Conservation (phyloP, 2,329 filamentous ascomycete genomes). For the Coleophoma eucalyptorum region DNA sequence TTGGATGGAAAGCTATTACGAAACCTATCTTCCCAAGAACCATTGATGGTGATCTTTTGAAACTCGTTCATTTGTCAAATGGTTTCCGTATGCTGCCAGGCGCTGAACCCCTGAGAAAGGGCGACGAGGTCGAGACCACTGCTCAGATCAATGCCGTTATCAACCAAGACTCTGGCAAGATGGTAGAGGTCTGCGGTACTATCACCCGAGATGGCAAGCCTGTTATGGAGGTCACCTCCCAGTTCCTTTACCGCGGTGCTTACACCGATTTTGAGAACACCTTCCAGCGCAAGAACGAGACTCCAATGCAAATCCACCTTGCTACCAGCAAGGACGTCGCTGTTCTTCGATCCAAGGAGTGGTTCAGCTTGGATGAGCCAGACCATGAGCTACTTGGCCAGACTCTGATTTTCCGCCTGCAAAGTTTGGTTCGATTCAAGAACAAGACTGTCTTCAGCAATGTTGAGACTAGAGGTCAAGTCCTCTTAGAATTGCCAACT, state of each 20-base stretch:
- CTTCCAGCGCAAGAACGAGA: slow-evolving; percentile 96
- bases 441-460: slow-evolving; percentile 88
- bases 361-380: slow-evolving; percentile 85
- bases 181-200: slow-evolving; percentile 99
- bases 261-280: slow-evolving; percentile 97
- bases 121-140: slow-evolving; percentile 86
- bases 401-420: slow-evolving; percentile 92
- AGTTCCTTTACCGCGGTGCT: slow-evolving; percentile 91
- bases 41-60: slow-evolving; percentile 93
- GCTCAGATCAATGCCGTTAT: slow-evolving; percentile 96
- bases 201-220: slow-evolving; percentile 78
- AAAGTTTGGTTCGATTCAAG: slow-evolving; percentile 90
- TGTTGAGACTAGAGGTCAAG: slow-evolving; percentile 88
- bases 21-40: slow-evolving; percentile 97
- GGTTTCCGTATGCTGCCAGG: slow-evolving; percentile 98
- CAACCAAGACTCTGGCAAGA: slow-evolving; percentile 97
- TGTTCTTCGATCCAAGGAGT: slow-evolving; percentile 92
- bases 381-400: slow-evolving; percentile 88
- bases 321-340: slow-evolving; percentile 87
- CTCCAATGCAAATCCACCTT: slow-evolving; percentile 88
- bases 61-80: slow-evolving; percentile 95
- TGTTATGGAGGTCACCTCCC: slow-evolving; percentile 98
- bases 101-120: slow-evolving; percentile 91
- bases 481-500: slow-evolving; percentile 88
- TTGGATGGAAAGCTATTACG: slow-evolving; percentile 98